A percentile compares a stretch with the other conserved stretches of the same genome.
These are phyloP conservation scores for Fusarium succisae DNA, from an alignment of 2,329 filamentous ascomycete species.

Conservation along the genomic window DNA sequence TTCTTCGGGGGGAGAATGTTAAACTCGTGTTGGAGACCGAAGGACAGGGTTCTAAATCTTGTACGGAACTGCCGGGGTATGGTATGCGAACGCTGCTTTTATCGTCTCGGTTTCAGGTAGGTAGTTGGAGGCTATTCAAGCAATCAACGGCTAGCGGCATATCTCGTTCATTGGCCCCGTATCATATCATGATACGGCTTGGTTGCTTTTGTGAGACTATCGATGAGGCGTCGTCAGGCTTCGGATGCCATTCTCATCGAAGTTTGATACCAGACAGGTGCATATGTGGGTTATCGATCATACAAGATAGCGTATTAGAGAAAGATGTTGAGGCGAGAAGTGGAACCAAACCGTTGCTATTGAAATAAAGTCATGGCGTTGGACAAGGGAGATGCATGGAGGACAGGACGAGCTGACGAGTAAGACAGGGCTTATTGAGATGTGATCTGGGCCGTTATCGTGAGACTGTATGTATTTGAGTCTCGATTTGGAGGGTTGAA, in stretches of 20 bases:
- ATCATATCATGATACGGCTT: not conserved
- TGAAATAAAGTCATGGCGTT: conserved; percentile 13
- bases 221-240: not conserved
- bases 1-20: not conserved
- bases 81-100: not conserved
- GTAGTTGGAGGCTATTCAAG: not conserved
- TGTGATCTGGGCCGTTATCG: conserved; percentile 6
- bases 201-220: conserved; percentile 1
- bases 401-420: conserved; percentile 4
- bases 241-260: not conserved
- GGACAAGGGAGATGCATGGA: conserved; percentile 25
- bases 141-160: not conserved
- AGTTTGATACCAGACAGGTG: not conserved
- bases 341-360: not conserved
- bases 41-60: not conserved
- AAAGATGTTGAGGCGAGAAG: conserved; percentile 16
- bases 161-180: not conserved
- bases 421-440: conserved; percentile 12
- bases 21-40: not conserved
- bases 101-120: not conserved
- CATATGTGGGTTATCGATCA: not conserved
- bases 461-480: not conserved
- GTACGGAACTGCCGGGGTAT: conserved; percentile 10
- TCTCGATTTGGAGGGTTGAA: not conserved
- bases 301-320: not conserved